Base-by-base conservation (phyloP, 2,329 filamentous ascomycete species). In the Tolypocladium endophyticum region DNA sequence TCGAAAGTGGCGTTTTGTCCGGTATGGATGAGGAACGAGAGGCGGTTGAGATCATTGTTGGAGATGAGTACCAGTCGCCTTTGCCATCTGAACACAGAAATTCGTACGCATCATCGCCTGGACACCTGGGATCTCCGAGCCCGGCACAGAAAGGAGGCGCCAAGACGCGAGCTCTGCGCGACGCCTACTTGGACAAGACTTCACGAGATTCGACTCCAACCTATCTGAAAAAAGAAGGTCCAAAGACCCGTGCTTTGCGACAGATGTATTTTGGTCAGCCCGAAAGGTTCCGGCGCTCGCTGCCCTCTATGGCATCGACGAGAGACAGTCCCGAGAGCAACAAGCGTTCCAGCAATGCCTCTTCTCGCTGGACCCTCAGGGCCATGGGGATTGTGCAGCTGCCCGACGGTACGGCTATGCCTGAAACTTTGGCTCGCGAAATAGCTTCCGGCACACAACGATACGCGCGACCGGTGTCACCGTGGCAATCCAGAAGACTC, bases 361-460 rank as follows among this genome's bases (percentile, higher is more conserved):
- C 76, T 8, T 74, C 76, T 58, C 71, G 75, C 45, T 80, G 78
- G 78, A 70, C 72, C 6, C 70, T 80, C 60, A 79, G 79, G 57
- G 77, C 77, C 50, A 79, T 79, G 77, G 78, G 77, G 12, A 74
- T 83, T 23, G 78, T 81, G 3, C 78, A 77, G 62, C 77, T 82
- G 75, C 75, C 78, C 5, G 77, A 84, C 62, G 76, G 81, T n/a
- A 76, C 79, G 55, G 81, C 79, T 61, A 65, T 82, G 3, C 81
- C 81, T 7, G 81, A 84, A 62, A 73, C 74, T 3, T 71, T 84
- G 47, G 79, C 78, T 16, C 65, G 75, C 41, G 76, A 80, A 33
- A 75, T 79, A 60, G 23, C 50, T 25, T 57, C 50, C 23, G 38
- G 56, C 14, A 55, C 55, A 6, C 56, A 16, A 3, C 58, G 39